Evolutionary conservation across 2,329 filamentous ascomycete genomes (phyloP).

Genomic region (Metarhizium rileyi): DNA sequence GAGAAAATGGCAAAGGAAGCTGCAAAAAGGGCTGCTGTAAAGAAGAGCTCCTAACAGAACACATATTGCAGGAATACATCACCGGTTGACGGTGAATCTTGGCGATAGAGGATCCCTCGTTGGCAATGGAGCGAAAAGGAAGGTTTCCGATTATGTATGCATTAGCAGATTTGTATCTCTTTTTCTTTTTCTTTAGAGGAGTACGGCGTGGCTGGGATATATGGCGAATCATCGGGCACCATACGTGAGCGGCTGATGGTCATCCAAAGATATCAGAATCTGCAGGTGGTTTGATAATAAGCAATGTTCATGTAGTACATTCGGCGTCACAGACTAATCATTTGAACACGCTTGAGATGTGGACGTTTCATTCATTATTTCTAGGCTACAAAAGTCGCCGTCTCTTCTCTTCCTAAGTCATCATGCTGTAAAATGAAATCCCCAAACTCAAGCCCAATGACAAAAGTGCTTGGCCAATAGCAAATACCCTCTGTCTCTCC

Average conservation of each 20-base stretch:
- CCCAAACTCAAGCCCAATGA: not conserved
- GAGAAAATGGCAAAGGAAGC: conserved; percentile 78
- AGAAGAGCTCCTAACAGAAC: conserved; percentile 20
- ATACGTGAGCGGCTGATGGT: too few species aligned
- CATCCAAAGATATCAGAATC: too few species aligned
- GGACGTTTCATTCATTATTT: conserved; percentile 2
- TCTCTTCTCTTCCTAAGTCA: not conserved
- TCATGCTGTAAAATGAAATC: not conserved
- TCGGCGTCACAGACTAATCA: not conserved
- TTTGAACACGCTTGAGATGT: not conserved
- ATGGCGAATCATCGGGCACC: not conserved
- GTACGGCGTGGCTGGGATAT: not conserved
- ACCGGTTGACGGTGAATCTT: not conserved
- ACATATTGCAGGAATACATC: not conserved
- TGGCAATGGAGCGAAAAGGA: not conserved
- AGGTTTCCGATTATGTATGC: not conserved
- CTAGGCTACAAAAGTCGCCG: not conserved
- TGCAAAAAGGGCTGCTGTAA: conserved; percentile 37
- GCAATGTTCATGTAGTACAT: too few species aligned
- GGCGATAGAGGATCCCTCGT: not conserved
- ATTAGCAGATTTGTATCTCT: not conserved
- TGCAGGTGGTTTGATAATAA: too few species aligned
- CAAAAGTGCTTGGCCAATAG: not conserved
- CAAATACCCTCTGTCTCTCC: not conserved
- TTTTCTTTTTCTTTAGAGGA: not conserved